These are phyloP conservation scores for Lipomyces anomalus DNA, from an alignment of 805 yeast species.

Conservation along the genomic window DNA sequence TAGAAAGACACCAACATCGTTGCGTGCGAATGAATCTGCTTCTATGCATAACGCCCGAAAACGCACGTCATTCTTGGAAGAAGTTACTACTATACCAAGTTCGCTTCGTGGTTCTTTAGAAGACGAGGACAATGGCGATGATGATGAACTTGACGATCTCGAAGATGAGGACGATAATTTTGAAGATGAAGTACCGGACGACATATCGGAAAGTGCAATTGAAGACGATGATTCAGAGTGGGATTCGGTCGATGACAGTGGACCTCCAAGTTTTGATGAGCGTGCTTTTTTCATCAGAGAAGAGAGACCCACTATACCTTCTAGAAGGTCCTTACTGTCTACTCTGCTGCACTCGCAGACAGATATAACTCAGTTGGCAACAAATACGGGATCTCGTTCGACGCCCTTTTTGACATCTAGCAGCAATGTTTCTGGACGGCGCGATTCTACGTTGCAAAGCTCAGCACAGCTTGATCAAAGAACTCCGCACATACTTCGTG, in stretches of 20 bases:
- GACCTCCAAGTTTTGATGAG: constrained; percentile 30
- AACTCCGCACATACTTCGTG: not conserved
- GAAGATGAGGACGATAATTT: constrained; percentile 10
- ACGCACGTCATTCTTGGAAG: constrained; percentile 19
- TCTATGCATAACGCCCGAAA: constrained; percentile 6
- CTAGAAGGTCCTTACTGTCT: constrained; percentile 37
- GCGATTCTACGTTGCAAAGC: too few species aligned
- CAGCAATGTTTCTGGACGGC: too few species aligned
- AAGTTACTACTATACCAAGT: not conserved
- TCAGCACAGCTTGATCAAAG: too few species aligned
- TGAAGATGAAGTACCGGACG: constrained; percentile 11
- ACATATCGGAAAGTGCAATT: constrained; percentile 19
- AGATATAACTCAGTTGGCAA: constrained; percentile 2
- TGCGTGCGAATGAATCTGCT: not conserved
- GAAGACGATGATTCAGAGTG: constrained; percentile 34
- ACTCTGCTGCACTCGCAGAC: constrained; percentile 34
- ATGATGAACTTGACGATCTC: constrained; percentile 13
- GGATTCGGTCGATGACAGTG: constrained; percentile 36
- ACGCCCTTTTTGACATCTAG: constrained; percentile 17
- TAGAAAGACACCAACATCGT: constrained; percentile 1
- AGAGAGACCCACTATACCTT: constrained; percentile 27
- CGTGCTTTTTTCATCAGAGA: constrained; percentile 29
- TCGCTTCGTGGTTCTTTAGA: constrained; percentile 3
- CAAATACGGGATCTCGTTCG: constrained; percentile 12
- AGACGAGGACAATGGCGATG: constrained; percentile 10